Evolutionary conservation across 805 yeast species (phyloP).

Genomic region (Jamesozyma piceae): DNA sequence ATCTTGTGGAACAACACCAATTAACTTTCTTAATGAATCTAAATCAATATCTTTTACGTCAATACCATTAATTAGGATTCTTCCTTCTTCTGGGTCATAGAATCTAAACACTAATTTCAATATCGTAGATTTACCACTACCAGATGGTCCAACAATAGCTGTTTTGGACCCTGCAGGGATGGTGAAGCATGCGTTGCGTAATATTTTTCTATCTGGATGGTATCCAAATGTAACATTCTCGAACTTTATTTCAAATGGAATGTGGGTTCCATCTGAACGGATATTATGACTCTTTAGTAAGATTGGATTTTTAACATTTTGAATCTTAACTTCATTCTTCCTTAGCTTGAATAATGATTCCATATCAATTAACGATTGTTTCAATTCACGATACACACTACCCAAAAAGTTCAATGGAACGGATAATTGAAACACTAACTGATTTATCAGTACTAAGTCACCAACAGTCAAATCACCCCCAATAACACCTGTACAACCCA

Average conservation of each 20-base stretch:
- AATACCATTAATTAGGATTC: slow-evolving; percentile 79
- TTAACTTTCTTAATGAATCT: slow-evolving; percentile 59
- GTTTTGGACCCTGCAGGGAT: slow-evolving; percentile 88
- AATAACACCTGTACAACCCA: slow-evolving; percentile 93
- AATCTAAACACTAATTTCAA: slow-evolving; percentile 78
- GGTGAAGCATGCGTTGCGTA: slow-evolving; percentile 68
- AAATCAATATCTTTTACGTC: slow-evolving; percentile 69
- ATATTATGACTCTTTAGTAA: slow-evolving; percentile 25
- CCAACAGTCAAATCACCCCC: slow-evolving; percentile 80
- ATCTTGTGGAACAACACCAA: slow-evolving; percentile 96
- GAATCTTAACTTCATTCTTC: slow-evolving; percentile 57
- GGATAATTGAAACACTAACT: slow-evolving; percentile 88
- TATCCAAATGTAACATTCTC: slow-evolving; percentile 92
- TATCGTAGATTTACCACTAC: slow-evolving; percentile 90
- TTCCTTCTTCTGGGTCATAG: slow-evolving; percentile 72
- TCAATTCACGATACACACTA: slow-evolving; percentile 87
- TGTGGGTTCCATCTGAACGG: neutral
- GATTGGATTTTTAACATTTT: slow-evolving; percentile 57
- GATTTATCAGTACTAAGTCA: slow-evolving; percentile 88
- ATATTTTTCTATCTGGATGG: slow-evolving; percentile 78
- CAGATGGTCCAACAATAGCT: slow-evolving; percentile 94
- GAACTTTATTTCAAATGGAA: slow-evolving; percentile 71
- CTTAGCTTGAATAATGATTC: slow-evolving; percentile 85
- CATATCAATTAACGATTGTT: slow-evolving; percentile 91
- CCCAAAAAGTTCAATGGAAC: slow-evolving; percentile 93